Conservation (phyloP, 495 filamentous ascomycete species). For the Penicillium samsonianum region DNA sequence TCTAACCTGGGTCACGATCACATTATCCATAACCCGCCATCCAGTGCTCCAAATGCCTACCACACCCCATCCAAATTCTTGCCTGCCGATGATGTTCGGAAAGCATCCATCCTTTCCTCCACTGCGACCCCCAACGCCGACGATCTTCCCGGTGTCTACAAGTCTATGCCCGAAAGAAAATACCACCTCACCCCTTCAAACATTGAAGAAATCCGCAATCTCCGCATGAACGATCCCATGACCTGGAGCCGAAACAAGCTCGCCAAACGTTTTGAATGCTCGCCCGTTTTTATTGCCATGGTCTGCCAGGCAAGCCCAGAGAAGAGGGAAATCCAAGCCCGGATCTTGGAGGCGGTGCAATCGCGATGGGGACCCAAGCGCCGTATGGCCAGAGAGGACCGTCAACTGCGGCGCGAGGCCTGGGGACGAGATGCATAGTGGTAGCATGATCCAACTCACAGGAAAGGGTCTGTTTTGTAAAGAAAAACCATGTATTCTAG, state of each 20-base stretch:
- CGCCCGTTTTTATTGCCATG: conserved; percentile 67
- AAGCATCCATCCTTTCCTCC: conserved; percentile 48
- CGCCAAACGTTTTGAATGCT: conserved; percentile 76
- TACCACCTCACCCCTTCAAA: conserved; percentile 77
- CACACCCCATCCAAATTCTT: conserved; percentile 91
- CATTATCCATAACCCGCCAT: conserved; percentile 94
- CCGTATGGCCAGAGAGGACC: conserved; percentile 72
- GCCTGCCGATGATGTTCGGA: conserved; percentile 73
- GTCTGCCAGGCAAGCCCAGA: conserved; percentile 49
- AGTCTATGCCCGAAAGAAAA: conserved; percentile 55
- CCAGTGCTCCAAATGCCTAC: conserved; percentile 76
- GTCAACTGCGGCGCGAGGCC: conserved; percentile 63
- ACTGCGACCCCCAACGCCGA: conserved; percentile 24
- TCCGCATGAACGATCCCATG: conserved; percentile 67
- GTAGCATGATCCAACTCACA: not conserved
- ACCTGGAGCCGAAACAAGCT: conserved; percentile 71
- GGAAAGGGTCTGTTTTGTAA: conserved; percentile 8
- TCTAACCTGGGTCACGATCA: conserved; percentile 53
- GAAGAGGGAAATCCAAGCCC: conserved; percentile 54
- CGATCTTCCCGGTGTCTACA: conserved; percentile 58
- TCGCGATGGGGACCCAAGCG: conserved; percentile 72
- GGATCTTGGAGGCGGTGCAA: conserved; percentile 60
- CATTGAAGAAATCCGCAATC: conserved; percentile 73
- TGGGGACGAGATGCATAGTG: conserved; percentile 52
- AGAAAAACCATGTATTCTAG: conserved; percentile 26